Base-by-base conservation (phyloP, 1,284 basidiomycete species). In the Cryptococcus maquisensis region DNA sequence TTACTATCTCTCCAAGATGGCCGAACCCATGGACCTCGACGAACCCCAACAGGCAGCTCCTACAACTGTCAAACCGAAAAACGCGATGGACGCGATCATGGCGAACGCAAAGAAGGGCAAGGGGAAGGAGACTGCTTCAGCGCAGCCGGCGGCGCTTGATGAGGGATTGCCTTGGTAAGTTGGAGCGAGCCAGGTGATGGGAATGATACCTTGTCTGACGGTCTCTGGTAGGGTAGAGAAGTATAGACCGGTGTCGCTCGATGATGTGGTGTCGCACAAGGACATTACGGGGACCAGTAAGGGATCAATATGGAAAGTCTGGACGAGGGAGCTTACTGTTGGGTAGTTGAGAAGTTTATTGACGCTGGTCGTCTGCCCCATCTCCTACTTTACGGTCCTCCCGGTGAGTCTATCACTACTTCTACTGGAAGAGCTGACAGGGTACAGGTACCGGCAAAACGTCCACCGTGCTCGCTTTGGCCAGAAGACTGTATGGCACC, bases 381-480 rank as follows among this genome's bases (percentile, higher is more conserved):
- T 77, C 80, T 98, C 21, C 81, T 99, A 44, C 93, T 99, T 76
- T 99, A 98, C 70, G 96, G 96, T 0, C 96, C 96, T 35, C 96
- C 96, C 16, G 96, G 81, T 63, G 50, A 46, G 68, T 49, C 28
- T 7, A 3, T 36, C 16, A 38, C n/a, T 20, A 20, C 18, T 10
- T 28, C 42, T 21, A 15, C n/a, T 42, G 1, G 5, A 12, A 42
- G 24, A n/a, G 37, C 51, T 47, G 23, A 47, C 39, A 23, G 12
- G 28, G 10, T n/a, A 20, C 21, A 75, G 73, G 90, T 16, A 98
- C 95, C 0, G 95, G 95, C 48, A 98, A 98, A 77, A 98, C 95
- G 2, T 94, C 91, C 0, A 98, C 94, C 0, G 95, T 98, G 59
- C 81, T 98, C n/a, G 96, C 96, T 9, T 88, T 98, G 36, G 94